Evolutionary conservation across 768 basidiomycete genomes (phyloP).

Genomic region (Trametes cubensis): DNA sequence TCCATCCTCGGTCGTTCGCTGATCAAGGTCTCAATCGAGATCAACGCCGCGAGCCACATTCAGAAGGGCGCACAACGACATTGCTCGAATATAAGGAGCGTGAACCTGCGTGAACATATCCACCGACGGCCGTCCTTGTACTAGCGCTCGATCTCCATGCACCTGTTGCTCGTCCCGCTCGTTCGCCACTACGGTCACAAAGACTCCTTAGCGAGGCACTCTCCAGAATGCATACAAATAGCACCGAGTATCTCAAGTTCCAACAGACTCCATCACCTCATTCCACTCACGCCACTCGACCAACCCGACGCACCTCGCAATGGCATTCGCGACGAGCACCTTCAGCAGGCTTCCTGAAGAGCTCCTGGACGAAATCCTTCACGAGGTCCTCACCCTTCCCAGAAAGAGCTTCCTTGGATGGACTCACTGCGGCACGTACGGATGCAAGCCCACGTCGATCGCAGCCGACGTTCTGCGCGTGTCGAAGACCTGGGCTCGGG

Average conservation of each 20-base stretch:
- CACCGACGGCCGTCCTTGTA: not conserved
- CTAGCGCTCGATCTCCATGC: not conserved
- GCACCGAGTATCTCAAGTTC: not conserved
- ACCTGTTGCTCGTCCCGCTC: not conserved
- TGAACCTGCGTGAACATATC: not conserved
- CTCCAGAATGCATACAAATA: not conserved
- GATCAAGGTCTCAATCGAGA: not conserved
- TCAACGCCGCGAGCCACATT: not conserved
- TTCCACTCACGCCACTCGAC: not conserved
- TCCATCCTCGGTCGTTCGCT: too few relatives aligned
- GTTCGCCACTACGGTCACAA: not conserved
- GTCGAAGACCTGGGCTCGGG: not conserved
- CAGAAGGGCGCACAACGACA: not conserved
- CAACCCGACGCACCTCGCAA: not conserved
- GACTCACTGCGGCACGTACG: not conserved
- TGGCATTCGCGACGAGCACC: not conserved
- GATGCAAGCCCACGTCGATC: not conserved
- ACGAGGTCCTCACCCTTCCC: not conserved
- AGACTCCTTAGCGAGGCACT: not conserved
- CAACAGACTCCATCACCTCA: not conserved
- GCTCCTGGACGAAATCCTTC: not conserved
- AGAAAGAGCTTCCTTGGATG: not conserved
- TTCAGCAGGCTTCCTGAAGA: constrained; percentile 3
- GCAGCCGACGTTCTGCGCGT: not conserved
- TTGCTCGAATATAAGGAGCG: not conserved